Conservation (phyloP, 2,329 filamentous ascomycete species). For the Cladophialophora chaetospira region DNA sequence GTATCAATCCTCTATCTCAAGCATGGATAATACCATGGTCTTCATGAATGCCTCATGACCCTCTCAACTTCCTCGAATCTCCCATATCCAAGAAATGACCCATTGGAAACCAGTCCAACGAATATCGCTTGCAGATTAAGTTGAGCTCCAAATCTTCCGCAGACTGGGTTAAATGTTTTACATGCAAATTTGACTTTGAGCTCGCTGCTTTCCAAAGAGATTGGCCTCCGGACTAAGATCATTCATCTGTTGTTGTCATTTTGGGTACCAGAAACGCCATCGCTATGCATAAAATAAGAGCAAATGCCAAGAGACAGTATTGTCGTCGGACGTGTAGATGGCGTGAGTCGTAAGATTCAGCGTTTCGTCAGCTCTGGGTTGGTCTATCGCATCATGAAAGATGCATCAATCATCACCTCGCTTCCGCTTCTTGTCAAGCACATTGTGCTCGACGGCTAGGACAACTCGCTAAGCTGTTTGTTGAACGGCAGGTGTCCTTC, state of each 20-base stretch:
- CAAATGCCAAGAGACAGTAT: not conserved
- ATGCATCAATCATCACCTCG: not conserved
- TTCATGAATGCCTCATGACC: not conserved
- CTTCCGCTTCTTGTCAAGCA: constrained; percentile 5
- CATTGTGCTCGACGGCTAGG: not conserved
- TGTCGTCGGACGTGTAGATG: not conserved
- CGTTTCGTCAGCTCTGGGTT: constrained; percentile 22
- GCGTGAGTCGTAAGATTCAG: constrained; percentile 1
- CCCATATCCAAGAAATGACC: not conserved
- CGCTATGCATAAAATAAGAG: constrained; percentile 24
- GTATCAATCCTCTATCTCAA: not conserved
- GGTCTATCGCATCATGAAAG: constrained; percentile 10
- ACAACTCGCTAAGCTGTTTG: constrained; percentile 23
- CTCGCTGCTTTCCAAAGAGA: constrained; percentile 7
- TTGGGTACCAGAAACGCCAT: constrained; percentile 20
- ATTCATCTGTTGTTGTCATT: not conserved
- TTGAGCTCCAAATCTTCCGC: not conserved
- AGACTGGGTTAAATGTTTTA: constrained; percentile 3
- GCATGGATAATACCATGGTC: not conserved
- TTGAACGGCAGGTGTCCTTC: constrained; percentile 27
- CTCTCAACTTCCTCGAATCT: not conserved
- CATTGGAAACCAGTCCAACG: constrained; percentile 23
- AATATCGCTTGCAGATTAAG: constrained; percentile 5
- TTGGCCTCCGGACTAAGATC: not conserved
- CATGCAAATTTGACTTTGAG: constrained; percentile 1